Conservation (phyloP, 495 filamentous ascomycete species). For the Mycothermus thermophilus region DNA sequence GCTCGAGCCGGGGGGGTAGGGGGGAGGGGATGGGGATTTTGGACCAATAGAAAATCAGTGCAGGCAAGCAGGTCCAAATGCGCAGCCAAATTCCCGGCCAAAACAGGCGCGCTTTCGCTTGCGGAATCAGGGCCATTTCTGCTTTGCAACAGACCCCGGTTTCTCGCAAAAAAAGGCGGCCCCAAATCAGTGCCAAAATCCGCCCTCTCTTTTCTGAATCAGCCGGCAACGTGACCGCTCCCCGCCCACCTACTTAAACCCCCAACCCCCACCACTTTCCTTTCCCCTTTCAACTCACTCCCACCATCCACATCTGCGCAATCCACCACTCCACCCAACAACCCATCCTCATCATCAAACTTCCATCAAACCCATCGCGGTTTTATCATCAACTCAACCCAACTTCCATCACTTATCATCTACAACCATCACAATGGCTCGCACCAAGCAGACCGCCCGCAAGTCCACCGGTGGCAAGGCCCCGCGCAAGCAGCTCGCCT, state of each 20-base stretch:
- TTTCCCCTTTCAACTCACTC: constrained; percentile 35
- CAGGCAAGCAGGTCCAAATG: too few relatives aligned
- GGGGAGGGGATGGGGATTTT: too few relatives aligned
- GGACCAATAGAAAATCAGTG: constrained; percentile 21
- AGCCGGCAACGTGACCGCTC: constrained; percentile 26
- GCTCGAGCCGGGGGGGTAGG: too few relatives aligned
- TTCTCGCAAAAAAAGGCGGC: constrained; percentile 19
- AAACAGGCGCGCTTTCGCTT: constrained; percentile 16
- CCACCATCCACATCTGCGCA: constrained; percentile 17
- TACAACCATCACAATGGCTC: constrained; percentile 64
- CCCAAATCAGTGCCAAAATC: constrained; percentile 16
- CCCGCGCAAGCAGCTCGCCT: constrained; percentile 86
- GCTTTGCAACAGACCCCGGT: constrained; percentile 23
- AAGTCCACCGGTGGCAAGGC: constrained; percentile 99
- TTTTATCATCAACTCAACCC: constrained; percentile 30
- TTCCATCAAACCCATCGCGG: constrained; percentile 21
- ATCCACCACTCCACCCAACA: not conserved
- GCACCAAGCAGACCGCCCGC: constrained; percentile 99
- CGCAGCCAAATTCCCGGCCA: constrained; percentile 18
- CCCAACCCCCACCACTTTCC: constrained; percentile 32
- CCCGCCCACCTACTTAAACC: constrained; percentile 31
- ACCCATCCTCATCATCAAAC: constrained; percentile 19
- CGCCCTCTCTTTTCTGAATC: constrained; percentile 25
- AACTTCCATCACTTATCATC: constrained; percentile 29
- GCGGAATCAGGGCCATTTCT: constrained; percentile 16